Evolutionary conservation across 768 basidiomycete species (phyloP), one percentile per base, ranked within the genome.

Genomic region (Podaxis rugospora): DNA sequence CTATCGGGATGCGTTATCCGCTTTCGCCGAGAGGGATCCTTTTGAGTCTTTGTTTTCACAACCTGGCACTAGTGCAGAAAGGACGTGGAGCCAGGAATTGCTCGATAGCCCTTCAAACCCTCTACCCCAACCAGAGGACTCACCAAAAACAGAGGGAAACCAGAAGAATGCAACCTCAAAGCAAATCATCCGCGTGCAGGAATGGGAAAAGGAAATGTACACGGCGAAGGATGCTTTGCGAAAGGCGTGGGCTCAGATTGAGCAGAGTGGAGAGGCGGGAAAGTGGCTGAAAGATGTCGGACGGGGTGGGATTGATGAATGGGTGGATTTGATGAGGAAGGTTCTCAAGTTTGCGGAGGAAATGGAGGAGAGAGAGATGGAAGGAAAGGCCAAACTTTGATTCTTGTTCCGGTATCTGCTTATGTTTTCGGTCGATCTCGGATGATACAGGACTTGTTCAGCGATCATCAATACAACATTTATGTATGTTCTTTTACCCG

Each of bases 281-380:
- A 73, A 75, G 16, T 89, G 85, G 85, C 76, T 89, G 23, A 73
- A 72, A 55, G 87, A 80, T 1, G 83, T 91, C n/a, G 89, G 90
- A 1, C 70, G 78, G 67, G 75, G 76, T 18, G 84, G 82, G 28
- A 70, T 80, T 4, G 70, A 81, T 35, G 87, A 90, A 63, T 92
- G 90, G 90, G 75, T 85, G 9, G 79, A 78, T 28, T 61, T 80
- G 55, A 67, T 79, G 67, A 64, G 67, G 58, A 70, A 66, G 54
- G 64, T 82, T 51, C 52, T 76, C 16, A 64, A 63, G 47, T 73
- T 69, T 65, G 72, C 67, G 3, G 62, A 74, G 46, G 71, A 71
- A 25, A 55, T 65, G 57, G 64, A 35, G 57, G 63, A 37, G 60
- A 61, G 55, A 35, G 51, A 42, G 61, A 64, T 36, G 14, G 40